These are phyloP conservation scores for Blastobotrys attinorum DNA, from an alignment of 805 yeast genomes.

Conservation along the genomic window DNA sequence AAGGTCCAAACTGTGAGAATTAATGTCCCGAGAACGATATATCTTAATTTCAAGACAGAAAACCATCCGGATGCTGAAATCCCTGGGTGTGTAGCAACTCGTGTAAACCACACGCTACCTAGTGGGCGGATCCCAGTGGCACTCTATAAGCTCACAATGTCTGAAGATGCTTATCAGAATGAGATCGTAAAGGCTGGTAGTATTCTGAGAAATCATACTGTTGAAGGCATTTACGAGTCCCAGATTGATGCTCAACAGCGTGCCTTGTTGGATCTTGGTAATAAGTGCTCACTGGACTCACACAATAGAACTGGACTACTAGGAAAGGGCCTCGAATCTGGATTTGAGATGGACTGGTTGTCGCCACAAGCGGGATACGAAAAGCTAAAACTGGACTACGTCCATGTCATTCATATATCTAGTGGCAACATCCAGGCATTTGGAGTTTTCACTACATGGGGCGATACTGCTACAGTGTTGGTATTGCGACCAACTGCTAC, in stretches of 20 bases:
- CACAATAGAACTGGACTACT: constrained; percentile 70
- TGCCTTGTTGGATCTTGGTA: constrained; percentile 72
- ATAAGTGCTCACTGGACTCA: constrained; percentile 54
- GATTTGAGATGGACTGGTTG: constrained; percentile 60
- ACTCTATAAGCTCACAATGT: constrained; percentile 58
- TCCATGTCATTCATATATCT: constrained; percentile 60
- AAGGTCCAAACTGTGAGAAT: constrained; percentile 67
- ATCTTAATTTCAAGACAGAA: constrained; percentile 52
- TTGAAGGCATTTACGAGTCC: constrained; percentile 70
- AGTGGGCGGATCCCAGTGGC: constrained; percentile 45
- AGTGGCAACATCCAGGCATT: constrained; percentile 72
- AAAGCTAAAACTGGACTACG: constrained; percentile 46
- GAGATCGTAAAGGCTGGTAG: constrained; percentile 55
- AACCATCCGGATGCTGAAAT: constrained; percentile 35
- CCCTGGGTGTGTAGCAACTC: constrained; percentile 48
- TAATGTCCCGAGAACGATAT: constrained; percentile 67
- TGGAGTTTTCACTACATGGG: constrained; percentile 60
- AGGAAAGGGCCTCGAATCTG: constrained; percentile 77
- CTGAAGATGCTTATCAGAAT: constrained; percentile 51
- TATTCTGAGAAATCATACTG: constrained; percentile 50
- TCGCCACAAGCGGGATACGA: constrained; percentile 41
- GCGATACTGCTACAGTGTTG: constrained; percentile 40
- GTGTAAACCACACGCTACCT: constrained; percentile 58
- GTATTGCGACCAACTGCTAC: constrained; percentile 59
- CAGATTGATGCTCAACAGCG: constrained; percentile 61